Evolutionary conservation across 2,329 filamentous ascomycete species (phyloP).

Genomic region (Epichloe gansuensis): DNA sequence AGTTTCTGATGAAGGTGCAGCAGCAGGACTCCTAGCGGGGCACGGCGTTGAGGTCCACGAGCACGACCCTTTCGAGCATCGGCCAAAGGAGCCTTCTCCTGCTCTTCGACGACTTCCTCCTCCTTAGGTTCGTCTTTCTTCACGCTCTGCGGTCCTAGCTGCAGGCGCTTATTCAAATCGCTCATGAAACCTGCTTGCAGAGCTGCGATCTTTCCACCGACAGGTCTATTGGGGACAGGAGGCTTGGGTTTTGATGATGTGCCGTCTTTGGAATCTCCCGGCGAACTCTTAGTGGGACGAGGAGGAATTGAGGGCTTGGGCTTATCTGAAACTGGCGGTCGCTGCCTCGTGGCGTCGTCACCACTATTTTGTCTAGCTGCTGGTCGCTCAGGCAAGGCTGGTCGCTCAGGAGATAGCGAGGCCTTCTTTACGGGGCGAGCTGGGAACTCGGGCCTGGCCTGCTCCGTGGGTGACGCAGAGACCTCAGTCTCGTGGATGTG

Average conservation of each 20-base stretch:
- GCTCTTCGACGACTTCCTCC: constrained; percentile 41
- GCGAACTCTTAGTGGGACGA: constrained; percentile 43
- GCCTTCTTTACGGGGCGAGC: constrained; percentile 25
- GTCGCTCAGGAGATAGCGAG: constrained; percentile 27
- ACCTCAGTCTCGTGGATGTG: constrained; percentile 69
- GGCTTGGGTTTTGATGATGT: constrained; percentile 63
- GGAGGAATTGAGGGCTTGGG: constrained; percentile 50
- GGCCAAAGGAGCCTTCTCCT: constrained; percentile 65
- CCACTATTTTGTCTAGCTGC: constrained; percentile 34
- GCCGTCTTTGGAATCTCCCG: constrained; percentile 29
- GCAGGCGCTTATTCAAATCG: constrained; percentile 80
- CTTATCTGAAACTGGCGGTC: constrained; percentile 36
- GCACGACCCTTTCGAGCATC: constrained; percentile 89
- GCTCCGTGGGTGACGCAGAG: constrained; percentile 21
- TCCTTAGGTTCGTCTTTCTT: constrained; percentile 60
- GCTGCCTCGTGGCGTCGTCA: constrained; percentile 25
- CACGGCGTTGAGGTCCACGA: constrained; percentile 70
- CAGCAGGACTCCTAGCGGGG: constrained; percentile 40
- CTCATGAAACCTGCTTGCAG: constrained; percentile 87
- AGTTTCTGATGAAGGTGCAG: constrained; percentile 16
- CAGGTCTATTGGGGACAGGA: constrained; percentile 60
- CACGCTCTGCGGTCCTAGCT: constrained; percentile 68
- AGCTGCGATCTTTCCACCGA: constrained; percentile 77
- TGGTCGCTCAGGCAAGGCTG: constrained; percentile 38
- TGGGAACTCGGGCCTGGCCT: constrained; percentile 18